phyloP scores from a whole-genome alignment of 2,329 filamentous ascomycete genomes.

The Nemania sp. region DNA sequence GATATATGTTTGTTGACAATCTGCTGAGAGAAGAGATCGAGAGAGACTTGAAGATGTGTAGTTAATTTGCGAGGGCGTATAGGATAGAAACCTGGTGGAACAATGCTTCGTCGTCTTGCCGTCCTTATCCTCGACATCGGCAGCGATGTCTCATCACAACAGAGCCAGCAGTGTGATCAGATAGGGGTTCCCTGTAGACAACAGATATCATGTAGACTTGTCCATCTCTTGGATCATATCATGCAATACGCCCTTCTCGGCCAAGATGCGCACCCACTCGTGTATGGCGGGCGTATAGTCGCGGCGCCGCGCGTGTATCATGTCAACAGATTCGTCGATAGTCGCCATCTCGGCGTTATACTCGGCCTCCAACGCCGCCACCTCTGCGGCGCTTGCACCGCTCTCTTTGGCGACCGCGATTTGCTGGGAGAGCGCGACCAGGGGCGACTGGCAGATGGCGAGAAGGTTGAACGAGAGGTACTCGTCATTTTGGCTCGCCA shows the following conservation, averaged over 20 bases:
- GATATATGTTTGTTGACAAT: too few species aligned
- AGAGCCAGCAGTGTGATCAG: too few species aligned
- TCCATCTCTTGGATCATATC: conserved; percentile 37
- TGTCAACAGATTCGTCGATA: conserved; percentile 51
- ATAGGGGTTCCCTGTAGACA: too few species aligned
- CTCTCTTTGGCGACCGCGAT: too few species aligned
- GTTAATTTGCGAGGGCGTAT: too few species aligned
- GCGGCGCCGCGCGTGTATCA: conserved; percentile 59
- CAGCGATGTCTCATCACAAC: too few species aligned
- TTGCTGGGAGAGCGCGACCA: conserved; percentile 51
- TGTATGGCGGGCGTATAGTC: conserved; percentile 73
- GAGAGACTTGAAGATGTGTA: too few species aligned
- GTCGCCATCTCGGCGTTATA: conserved; percentile 53
- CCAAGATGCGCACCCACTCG: conserved; percentile 69
- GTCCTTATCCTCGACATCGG: too few species aligned
- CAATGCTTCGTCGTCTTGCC: too few species aligned
- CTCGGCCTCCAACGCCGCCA: conserved; percentile 47
- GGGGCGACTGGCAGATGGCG: conserved; percentile 70
- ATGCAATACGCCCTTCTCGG: conserved; percentile 64
- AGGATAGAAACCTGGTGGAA: too few species aligned
- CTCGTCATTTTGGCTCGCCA: conserved; percentile 65
- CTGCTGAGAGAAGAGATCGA: too few species aligned
- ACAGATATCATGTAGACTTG: not conserved
- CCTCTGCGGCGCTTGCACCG: too few species aligned
- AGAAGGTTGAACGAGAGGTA: conserved; percentile 77